Percentiles rank a stretch among this genome's conserved stretches.
Evolutionary conservation across 495 filamentous ascomycete genomes (phyloP).

Genomic region (Schizothecium vesticola): DNA sequence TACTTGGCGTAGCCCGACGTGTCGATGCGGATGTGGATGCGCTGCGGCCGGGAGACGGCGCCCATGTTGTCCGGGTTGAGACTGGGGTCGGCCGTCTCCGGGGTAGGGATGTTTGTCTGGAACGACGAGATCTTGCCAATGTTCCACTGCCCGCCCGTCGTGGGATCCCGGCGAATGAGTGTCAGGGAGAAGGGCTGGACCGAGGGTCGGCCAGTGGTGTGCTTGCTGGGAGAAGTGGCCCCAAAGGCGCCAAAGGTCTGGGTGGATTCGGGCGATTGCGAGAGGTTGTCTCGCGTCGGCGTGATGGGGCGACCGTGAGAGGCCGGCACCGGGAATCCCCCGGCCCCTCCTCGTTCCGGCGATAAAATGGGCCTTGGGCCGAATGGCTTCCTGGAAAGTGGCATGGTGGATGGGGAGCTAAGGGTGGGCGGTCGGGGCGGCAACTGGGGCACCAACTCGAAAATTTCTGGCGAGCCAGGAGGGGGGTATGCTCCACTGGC

Average conservation of each 20-base stretch:
- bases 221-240: constrained; percentile 3
- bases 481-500: background rate
- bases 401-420: background rate
- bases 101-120: constrained; percentile 37
- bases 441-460: background rate
- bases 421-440: constrained; percentile 5
- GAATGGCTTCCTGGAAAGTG: constrained; percentile 10
- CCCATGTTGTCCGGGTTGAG: constrained; percentile 49
- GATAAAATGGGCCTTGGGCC: constrained; percentile 1
- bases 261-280: background rate
- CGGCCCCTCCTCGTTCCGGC: background rate
- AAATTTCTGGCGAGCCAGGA: background rate
- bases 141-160: constrained; percentile 80
- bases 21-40: constrained; percentile 41
- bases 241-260: background rate
- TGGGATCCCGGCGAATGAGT: constrained; percentile 81
- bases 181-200: constrained; percentile 58
- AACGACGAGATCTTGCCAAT: constrained; percentile 63
- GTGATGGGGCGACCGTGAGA: constrained; percentile 9
- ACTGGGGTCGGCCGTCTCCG: constrained; percentile 19
- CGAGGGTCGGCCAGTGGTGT: background rate
- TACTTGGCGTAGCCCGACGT: constrained; percentile 48
- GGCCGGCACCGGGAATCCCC: background rate
- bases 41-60: constrained; percentile 35
- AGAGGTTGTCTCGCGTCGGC: constrained; percentile 4